Conservation (phyloP, 805 yeast genomes). For the Ogataea methanolica region DNA sequence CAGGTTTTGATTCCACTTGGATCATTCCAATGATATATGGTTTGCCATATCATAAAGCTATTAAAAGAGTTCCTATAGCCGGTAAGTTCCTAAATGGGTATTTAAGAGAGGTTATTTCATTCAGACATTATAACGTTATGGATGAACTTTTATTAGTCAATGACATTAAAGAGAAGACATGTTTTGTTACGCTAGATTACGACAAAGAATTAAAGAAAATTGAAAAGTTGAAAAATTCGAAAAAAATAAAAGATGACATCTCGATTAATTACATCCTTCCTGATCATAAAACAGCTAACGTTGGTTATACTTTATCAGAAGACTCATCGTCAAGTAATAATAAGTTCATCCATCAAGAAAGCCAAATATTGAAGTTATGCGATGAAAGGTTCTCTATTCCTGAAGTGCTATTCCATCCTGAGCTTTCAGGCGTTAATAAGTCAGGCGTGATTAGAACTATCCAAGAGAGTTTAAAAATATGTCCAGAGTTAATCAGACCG, state of each 20-base stretch:
- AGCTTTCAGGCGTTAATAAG: slow-evolving; percentile 68
- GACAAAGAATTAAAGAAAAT: slow-evolving; percentile 23
- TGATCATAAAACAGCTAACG: slow-evolving; percentile 72
- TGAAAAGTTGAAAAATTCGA: slow-evolving; percentile 19
- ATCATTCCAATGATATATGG: slow-evolving; percentile 81
- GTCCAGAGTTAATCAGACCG: slow-evolving; percentile 74
- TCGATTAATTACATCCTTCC: slow-evolving; percentile 78
- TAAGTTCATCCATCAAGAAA: slow-evolving; percentile 27
- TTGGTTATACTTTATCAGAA: slow-evolving; percentile 48
- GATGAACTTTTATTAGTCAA: slow-evolving; percentile 86
- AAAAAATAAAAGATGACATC: slow-evolving; percentile 25
- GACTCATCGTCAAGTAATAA: slow-evolving; percentile 4
- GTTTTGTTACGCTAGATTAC: slow-evolving; percentile 65
- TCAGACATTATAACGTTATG: slow-evolving; percentile 86
- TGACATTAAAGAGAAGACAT: slow-evolving; percentile 75
- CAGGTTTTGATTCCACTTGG: slow-evolving; percentile 87
- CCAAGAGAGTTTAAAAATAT: slow-evolving; percentile 58
- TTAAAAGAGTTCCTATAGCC: slow-evolving; percentile 76
- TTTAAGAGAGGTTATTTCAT: slow-evolving; percentile 78
- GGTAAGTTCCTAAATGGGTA: slow-evolving; percentile 83
- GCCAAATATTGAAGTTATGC: slow-evolving; percentile 60
- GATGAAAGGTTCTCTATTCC: slow-evolving; percentile 91
- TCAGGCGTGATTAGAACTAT: slow-evolving; percentile 74
- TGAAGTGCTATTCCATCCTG: slow-evolving; percentile 83
- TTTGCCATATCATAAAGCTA: slow-evolving; percentile 68